Conservation (phyloP, 2,329 filamentous ascomycete genomes). For the Xylariaceae sp. region DNA sequence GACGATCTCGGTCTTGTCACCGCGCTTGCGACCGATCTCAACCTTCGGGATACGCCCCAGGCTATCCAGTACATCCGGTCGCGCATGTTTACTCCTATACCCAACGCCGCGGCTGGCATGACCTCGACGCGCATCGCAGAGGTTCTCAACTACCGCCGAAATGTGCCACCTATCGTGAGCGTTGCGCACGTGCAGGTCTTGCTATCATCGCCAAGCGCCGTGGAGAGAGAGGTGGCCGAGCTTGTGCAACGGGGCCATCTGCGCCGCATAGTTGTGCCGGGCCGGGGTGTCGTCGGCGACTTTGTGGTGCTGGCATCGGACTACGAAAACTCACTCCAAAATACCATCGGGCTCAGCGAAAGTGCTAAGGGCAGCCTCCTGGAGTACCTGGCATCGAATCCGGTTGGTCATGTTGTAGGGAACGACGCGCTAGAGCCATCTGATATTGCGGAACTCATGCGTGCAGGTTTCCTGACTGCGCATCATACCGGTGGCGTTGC, state of each 20-base stretch:
- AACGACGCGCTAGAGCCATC: constrained; percentile 25
- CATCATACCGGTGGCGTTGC: constrained; percentile 35
- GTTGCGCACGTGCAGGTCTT: constrained; percentile 63
- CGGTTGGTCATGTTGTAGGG: constrained; percentile 42
- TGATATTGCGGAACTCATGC: constrained; percentile 49
- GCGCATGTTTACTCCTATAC: constrained; percentile 62
- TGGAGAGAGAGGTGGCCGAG: constrained; percentile 64
- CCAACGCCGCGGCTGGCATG: constrained; percentile 56
- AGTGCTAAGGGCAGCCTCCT: constrained; percentile 50
- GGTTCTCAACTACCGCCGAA: constrained; percentile 56
- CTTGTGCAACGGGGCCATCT: constrained; percentile 54
- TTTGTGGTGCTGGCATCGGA: constrained; percentile 57
- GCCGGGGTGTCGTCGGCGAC: constrained; percentile 59
- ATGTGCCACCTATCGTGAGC: constrained; percentile 61
- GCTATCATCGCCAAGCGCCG: constrained; percentile 56
- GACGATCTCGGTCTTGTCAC: constrained; percentile 57
- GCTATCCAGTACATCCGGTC: constrained; percentile 58
- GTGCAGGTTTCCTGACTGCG: constrained; percentile 63
- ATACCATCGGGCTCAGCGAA: constrained; percentile 36
- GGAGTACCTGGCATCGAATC: constrained; percentile 47
- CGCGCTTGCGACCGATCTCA: constrained; percentile 52
- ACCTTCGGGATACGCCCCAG: constrained; percentile 59
- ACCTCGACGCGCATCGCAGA: constrained; percentile 59
- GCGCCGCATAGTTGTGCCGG: constrained; percentile 59
- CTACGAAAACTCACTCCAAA: constrained; percentile 47